phyloP scores from a whole-genome alignment of 495 filamentous ascomycete genomes.

The Lasiosphaeris hirsuta region DNA sequence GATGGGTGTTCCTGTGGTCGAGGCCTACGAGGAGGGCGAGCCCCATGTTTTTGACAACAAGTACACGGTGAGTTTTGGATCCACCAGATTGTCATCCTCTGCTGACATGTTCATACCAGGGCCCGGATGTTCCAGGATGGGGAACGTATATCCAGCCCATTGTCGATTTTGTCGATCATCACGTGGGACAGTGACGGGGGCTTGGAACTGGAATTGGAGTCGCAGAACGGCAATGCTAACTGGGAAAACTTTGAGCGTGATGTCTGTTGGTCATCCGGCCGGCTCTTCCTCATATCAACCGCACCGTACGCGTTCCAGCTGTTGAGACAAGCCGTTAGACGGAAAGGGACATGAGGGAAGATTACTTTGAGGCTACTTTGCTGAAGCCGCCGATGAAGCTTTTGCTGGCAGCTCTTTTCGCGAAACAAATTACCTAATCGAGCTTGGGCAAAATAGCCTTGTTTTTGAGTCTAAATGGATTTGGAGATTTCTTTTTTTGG shows the following conservation, averaged over 20 bases:
- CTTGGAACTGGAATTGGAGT: no score
- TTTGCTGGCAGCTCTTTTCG: slow-evolving; percentile 29
- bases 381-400: slow-evolving; percentile 29
- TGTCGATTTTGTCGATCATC: slow-evolving; percentile 23
- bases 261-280: no score
- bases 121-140: slow-evolving; percentile 21
- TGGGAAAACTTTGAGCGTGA: no score
- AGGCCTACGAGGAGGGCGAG: slow-evolving; percentile 24
- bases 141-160: slow-evolving; percentile 24
- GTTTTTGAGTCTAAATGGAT: no score
- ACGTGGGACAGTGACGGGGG: slow-evolving; percentile 8
- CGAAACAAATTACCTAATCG: no score
- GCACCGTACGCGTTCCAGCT: slow-evolving; percentile 29
- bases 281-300: slow-evolving; percentile 4
- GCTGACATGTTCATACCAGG: slow-evolving; percentile 4
- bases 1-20: slow-evolving; percentile 20
- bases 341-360: not conserved
- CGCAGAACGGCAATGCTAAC: no score
- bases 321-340: slow-evolving; percentile 25
- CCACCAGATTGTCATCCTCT: not conserved
- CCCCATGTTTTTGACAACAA: slow-evolving; percentile 26
- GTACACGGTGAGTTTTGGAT: slow-evolving; percentile 20
- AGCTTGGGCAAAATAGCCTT: no score
- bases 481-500: not conserved
- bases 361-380: slow-evolving; percentile 16